Evolutionary conservation across 1,284 basidiomycete species (phyloP), one percentile per base, ranked within the genome.

Genomic region (Ceratobasidium sp.): DNA sequence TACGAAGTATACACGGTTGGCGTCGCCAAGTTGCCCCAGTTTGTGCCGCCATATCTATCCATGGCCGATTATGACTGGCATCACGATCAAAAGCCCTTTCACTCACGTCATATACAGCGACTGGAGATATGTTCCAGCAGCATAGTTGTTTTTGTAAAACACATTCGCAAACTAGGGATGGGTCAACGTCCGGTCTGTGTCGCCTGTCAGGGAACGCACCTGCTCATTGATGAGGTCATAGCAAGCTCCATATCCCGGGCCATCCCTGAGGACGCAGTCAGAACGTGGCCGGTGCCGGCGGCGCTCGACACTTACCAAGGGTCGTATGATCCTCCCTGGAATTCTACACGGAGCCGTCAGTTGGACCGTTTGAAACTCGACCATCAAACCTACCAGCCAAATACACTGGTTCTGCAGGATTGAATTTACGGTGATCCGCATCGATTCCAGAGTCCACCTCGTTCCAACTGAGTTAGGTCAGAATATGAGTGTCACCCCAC

Each of bases 11-110:
- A 83, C n/a, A 83, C 83, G 0, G 82, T 82, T 52, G 81, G 69
- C 76, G 82, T 75, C 76, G 81, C 81, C 78, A 81, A 74, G 59
- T 84, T 83, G 1, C 83, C 84, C 84, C 84, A 85, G 71, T 84
- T 84, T 4, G 84, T 84, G 0, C 83, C 84, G 10, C 83, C 84
- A 60, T 82, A 84, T 8, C 80, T 81, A 80, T 61, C 64, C 21
- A n/a, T n/a, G 21, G n/a, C n/a, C 5, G 23, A 36, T n/a, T n/a
- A 10, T 57, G 16, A 30, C 12, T 34, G 26, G 21, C 52, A 1
- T 34, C 28, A 9, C 34, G 21, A 18, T 10, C 36, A n/a, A 6
- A 26, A 21, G 36, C 36, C 8, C 46, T 23, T 1, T 36, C 36
- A 65, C 58, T 69, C 72, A 69, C 60, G 64, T 72, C 59, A 84